Conservation (phyloP, 805 yeast species). For the Nakazawaea anatomiae region DNA sequence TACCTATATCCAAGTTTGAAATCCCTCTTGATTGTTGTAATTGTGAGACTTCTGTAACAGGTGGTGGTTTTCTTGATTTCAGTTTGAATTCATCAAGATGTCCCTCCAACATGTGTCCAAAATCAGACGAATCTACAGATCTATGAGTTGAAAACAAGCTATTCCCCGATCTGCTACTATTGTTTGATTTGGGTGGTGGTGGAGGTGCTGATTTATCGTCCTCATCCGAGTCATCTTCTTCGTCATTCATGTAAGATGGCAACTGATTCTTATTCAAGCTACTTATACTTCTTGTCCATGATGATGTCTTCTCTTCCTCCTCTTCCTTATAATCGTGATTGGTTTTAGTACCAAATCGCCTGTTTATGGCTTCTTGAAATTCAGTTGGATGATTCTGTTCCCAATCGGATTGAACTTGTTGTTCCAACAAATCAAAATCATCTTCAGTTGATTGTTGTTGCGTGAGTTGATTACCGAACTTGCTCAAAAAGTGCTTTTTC, state of each 20-base stretch:
- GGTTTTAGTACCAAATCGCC: conserved; percentile 3
- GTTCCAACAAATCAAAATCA: conserved; percentile 27
- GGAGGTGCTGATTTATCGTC: conserved; percentile 4
- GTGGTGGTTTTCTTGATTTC: background rate
- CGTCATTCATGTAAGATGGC: conserved; percentile 6
- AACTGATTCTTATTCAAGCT: conserved; percentile 12
- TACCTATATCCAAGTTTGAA: background rate
- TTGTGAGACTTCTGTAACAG: too few species aligned
- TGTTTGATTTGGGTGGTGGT: conserved; percentile 10
- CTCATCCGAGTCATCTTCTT: conserved; percentile 11
- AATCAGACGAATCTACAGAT: conserved; percentile 6
- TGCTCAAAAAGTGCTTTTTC: conserved; percentile 7
- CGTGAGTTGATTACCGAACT: conserved; percentile 2
- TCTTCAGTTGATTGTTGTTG: conserved; percentile 11
- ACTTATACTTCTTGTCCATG: conserved; percentile 12
- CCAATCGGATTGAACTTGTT: conserved; percentile 27
- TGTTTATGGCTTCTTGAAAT: conserved; percentile 8
- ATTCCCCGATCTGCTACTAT: conserved; percentile 9
- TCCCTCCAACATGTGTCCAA: background rate
- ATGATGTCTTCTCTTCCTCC: conserved; percentile 10
- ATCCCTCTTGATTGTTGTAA: too few species aligned
- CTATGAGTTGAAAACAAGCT: conserved; percentile 8
- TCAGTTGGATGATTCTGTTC: conserved; percentile 14
- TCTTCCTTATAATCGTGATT: background rate
- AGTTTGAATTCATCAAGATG: conserved; percentile 3